Conservation (phyloP, 257 asterid genomes). For the Scutellaria baicalensis region DNA sequence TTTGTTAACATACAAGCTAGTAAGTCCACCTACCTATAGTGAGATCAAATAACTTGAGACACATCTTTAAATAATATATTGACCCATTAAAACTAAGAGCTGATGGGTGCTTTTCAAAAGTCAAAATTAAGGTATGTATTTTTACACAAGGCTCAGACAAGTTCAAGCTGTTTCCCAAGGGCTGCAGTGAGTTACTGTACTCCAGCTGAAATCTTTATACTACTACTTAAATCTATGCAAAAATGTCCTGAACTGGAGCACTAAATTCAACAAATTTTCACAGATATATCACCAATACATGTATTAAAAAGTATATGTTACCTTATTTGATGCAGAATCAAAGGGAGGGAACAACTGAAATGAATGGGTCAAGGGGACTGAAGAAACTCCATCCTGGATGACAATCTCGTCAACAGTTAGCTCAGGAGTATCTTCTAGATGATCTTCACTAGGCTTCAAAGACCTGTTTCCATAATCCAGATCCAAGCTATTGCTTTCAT, state of each 20-base stretch:
- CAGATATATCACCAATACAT: not conserved
- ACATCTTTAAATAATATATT: not conserved
- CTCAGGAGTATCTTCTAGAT: conserved; percentile 31
- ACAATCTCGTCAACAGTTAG: conserved; percentile 40
- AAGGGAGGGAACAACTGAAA: conserved; percentile 48
- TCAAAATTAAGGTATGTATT: not conserved
- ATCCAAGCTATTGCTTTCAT: conserved; percentile 31
- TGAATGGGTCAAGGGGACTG: conserved; percentile 48
- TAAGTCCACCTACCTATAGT: not conserved
- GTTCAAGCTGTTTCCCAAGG: not conserved
- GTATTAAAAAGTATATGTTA: conserved; percentile 11
- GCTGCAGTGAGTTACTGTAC: not conserved
- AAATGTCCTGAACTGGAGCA: not conserved
- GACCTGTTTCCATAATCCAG: conserved; percentile 19
- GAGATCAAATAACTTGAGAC: not conserved
- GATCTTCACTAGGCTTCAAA: conserved; percentile 30
- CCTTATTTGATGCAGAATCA: conserved; percentile 48
- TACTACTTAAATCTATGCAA: not conserved
- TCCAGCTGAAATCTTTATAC: not conserved
- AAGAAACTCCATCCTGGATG: conserved; percentile 39
- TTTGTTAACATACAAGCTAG: not conserved
- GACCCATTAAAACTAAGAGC: not conserved
- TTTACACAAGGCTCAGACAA: not conserved
- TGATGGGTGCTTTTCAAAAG: not conserved
- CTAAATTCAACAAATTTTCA: not conserved